Evolutionary conservation across 371 early-diverging fungal genomes (phyloP), one percentile per base, ranked within the genome.

Genomic region (Vairimorpha apis): DNA sequence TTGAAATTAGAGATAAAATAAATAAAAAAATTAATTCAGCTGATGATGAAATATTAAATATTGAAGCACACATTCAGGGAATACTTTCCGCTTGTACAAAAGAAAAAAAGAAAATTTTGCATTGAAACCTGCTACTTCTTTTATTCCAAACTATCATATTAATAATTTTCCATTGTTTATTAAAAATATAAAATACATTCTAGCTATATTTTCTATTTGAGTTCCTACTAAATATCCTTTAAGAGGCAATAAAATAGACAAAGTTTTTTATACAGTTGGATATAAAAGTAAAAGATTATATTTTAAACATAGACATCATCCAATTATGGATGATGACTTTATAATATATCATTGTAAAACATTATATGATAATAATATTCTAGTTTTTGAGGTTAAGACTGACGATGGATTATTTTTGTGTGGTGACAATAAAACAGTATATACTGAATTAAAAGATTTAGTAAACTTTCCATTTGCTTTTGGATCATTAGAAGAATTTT

Each of bases 381-480:
- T 60, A 4, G 35, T 60, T 5, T 60, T 60, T 60, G 60, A 60
- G n/a, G 35, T 60, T 18, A 60, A 60, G 25, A 60, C 60, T 35
- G 60, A 60, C 35, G 60, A 60, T 27, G 60, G 60, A 18, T 35
- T 60, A 2, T 35, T 2, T 25, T 2, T 60, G 1, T 2, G 2
- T 7, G 60, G 41, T 23, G 41, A 60, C 25, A 27, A 27, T 13
- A 13, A n/a, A 21, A 37, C 16, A 16, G 60, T 37, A 3, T n/a
- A 2, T 30, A 37, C 32, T 35, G 41, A 32, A 14, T 35, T 60
- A 8, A 30, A 10, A 35, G 25, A 5, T 35, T 1, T 35, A 8
- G 1, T 60, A 7, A n/a, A 2, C 2, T 32, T 16, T 21, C 3
- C 3, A 35, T 60, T 35, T 2, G 60, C 32, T 35, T 60, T 23